A percentile compares a stretch with the other conserved stretches of the same genome.
These are phyloP conservation scores for Haplosporangium gracile DNA, from an alignment of 192 early-diverging fungal genomes.

Conservation along the genomic window DNA sequence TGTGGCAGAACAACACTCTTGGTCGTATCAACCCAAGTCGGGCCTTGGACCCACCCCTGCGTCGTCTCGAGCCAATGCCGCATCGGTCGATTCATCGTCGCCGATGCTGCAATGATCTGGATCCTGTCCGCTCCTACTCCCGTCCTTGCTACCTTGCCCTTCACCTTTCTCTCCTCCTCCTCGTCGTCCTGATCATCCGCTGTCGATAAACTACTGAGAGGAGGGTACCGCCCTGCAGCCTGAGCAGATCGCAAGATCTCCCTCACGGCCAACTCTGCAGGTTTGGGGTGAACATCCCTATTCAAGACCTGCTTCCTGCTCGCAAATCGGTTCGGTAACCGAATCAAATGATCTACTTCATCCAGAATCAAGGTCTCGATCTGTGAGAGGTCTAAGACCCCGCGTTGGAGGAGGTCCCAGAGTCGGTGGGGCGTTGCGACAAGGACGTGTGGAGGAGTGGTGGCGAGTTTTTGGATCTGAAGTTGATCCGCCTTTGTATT, in stretches of 20 bases:
- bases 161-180: background rate
- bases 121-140: conserved; percentile 19
- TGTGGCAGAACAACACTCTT: conserved; percentile 51
- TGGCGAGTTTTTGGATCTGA: conserved; percentile 31
- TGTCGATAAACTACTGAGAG: too few relatives aligned
- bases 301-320: conserved; percentile 50
- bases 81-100: conserved; percentile 78
- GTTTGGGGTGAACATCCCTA: conserved; percentile 58
- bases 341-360: conserved; percentile 68
- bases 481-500: conserved; percentile 4
- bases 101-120: conserved; percentile 75
- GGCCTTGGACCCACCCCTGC: conserved; percentile 62
- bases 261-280: conserved; percentile 56
- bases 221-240: conserved; percentile 14
- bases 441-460: conserved; percentile 46
- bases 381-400: conserved; percentile 36
- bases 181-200: background rate
- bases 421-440: conserved; percentile 60
- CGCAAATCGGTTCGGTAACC: conserved; percentile 65
- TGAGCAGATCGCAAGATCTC: conserved; percentile 39
- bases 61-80: conserved; percentile 67
- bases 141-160: background rate
- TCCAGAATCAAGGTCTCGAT: conserved; percentile 62
- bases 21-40: conserved; percentile 71
- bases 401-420: conserved; percentile 42